Percentiles rank a stretch among this genome's conserved stretches.
Conservation (phyloP, 1,139 yeast genomes). For the Suhomyces coccinellae region DNA sequence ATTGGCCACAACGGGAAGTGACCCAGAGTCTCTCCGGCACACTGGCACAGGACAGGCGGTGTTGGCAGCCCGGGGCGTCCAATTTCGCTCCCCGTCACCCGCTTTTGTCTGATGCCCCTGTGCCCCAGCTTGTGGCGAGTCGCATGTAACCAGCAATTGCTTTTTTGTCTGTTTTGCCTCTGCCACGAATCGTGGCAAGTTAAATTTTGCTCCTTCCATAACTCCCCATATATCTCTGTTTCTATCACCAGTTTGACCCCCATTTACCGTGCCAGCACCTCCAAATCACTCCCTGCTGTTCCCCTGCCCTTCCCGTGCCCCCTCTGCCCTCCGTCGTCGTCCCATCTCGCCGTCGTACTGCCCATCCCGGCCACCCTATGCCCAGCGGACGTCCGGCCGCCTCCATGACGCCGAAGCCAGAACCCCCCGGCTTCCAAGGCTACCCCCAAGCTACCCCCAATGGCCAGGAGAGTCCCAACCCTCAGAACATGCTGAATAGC, state of each 20-base stretch:
- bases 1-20: too few relatives aligned
- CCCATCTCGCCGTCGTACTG: too few relatives aligned
- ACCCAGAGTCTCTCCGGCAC: too few relatives aligned
- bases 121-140: slow-evolving; percentile 8
- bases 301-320: not conserved
- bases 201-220: not conserved
- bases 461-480: not conserved
- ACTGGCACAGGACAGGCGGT: too few relatives aligned
- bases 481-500: not conserved
- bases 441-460: not conserved
- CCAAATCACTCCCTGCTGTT: not conserved
- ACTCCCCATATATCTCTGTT: not conserved
- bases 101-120: not conserved
- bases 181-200: slow-evolving; percentile 14
- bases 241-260: not conserved
- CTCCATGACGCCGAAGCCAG: not conserved
- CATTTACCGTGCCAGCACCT: not conserved
- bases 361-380: too few relatives aligned
- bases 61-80: too few relatives aligned
- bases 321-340: too few relatives aligned
- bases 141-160: slow-evolving; percentile 7
- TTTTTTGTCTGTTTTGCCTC: slow-evolving; percentile 8
- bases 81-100: too few relatives aligned
- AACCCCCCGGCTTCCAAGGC: not conserved
- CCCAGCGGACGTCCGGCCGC: not conserved